Evolutionary conservation across 2,329 filamentous ascomycete genomes (phyloP), one percentile per base, ranked within the genome.

Genomic region (Trichophyton equinum): DNA sequence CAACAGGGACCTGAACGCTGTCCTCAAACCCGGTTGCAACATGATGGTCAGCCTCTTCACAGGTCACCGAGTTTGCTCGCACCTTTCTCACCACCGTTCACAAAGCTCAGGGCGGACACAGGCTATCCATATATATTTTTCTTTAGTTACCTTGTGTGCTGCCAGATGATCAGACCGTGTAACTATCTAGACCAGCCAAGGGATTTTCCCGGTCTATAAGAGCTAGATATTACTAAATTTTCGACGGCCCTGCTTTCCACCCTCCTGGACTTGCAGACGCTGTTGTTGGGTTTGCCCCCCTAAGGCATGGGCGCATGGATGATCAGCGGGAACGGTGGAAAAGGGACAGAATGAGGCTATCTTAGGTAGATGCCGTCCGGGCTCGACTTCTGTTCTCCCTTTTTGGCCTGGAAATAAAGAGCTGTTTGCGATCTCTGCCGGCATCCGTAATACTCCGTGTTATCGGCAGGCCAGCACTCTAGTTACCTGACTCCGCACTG

Each of bases 121-220:
- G 15, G 51, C 46, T 27, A 27, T 33, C 51, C 51, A 33, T 55
- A 36, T 55, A 55, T 55, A 55, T 18, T 33, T 33, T 33, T 36
- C 33, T 55, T 36, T 33, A 27, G 25, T 38, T 36, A 38, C 33
- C 51, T 55, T 20, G 51, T 36, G 51, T 27, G 15, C 51, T 55
- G 27, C 51, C 30, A 20, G 51, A 36, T 55, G 25, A 55, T 55
- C 51, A 38, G 18, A 30, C 51, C 51, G 51, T 55, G 51, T 55
- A 55, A 55, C 51, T 9, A 38, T 13, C 22, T 55, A 55, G 51
- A 55, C 51, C 51, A 55, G 51, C 51, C 51, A 55, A 55, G 51
- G 15, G 30, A 55, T 55, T 33, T 9, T 36, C 51, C 51, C 30
- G n/a, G 8, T 55, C 51, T 30, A 55, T 30, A 55, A n/a, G 13